These are phyloP conservation scores for Saitozyma sp. DNA, from an alignment of 768 basidiomycete species.

Conservation along the genomic window DNA sequence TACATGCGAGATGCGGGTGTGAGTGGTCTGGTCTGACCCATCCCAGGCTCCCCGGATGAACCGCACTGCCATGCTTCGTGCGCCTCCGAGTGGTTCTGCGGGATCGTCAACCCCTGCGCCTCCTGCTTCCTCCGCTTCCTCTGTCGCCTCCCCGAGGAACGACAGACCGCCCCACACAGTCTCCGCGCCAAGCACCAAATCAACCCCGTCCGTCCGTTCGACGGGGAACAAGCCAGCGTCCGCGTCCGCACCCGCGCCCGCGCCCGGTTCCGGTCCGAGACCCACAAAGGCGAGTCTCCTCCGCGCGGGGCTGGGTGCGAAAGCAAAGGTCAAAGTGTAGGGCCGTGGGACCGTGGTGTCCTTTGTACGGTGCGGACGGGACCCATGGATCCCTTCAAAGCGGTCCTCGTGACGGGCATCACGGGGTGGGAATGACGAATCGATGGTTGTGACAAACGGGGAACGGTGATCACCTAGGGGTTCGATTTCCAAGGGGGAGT, in stretches of 20 bases:
- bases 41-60: constrained; percentile 30
- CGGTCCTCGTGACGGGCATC: no score
- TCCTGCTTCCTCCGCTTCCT: not conserved
- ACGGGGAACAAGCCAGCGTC: not conserved
- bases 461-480: not conserved
- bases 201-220: not conserved
- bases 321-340: not conserved
- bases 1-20: not conserved
- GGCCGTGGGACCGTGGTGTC: no score
- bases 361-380: no score
- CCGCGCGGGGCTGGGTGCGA: constrained; percentile 27
- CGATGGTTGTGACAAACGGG: not conserved
- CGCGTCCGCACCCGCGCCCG: not conserved
- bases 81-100: constrained; percentile 10
- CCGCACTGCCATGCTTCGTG: constrained; percentile 24
- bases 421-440: no score
- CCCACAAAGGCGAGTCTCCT: constrained; percentile 37
- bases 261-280: constrained; percentile 13
- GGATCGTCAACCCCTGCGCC: not conserved
- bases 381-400: no score
- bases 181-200: no score
- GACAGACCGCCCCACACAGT: not conserved
- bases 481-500: not conserved
- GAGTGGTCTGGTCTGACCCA: not conserved
- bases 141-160: not conserved